These are phyloP conservation scores for Elsinoe arachidis DNA, from an alignment of 2,329 filamentous ascomycete genomes.

Conservation along the genomic window DNA sequence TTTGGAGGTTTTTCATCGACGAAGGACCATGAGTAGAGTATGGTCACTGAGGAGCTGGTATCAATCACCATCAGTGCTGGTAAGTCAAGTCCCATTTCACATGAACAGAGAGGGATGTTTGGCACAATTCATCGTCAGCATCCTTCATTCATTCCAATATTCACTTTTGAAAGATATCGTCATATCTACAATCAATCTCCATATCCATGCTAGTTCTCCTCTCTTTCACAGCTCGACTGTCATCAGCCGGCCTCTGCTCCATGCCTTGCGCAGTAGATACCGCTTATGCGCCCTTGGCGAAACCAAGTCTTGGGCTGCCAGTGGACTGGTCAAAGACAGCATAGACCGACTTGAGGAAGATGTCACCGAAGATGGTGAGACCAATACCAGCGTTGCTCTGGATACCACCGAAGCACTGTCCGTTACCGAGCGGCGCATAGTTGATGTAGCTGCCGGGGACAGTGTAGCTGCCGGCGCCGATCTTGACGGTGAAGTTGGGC, in stretches of 20 bases:
- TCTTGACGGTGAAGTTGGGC: slow-evolving; percentile 46
- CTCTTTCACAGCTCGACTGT: neutral
- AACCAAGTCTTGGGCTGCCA: slow-evolving; percentile 12
- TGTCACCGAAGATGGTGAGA: slow-evolving; percentile 64
- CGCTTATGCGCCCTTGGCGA: slow-evolving; percentile 9
- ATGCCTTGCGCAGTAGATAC: neutral
- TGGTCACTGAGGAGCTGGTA: too few species aligned
- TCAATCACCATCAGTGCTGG: too few species aligned
- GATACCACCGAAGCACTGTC: slow-evolving; percentile 64
- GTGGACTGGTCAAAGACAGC: slow-evolving; percentile 50
- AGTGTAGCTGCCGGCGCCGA: slow-evolving; percentile 42
- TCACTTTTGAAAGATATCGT: neutral
- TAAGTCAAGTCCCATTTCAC: too few species aligned
- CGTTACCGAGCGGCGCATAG: slow-evolving; percentile 36
- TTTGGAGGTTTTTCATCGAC: too few species aligned
- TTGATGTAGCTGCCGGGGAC: slow-evolving; percentile 50
- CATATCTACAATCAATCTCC: neutral
- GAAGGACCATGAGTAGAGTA: too few species aligned
- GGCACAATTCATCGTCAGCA: neutral
- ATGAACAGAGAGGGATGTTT: neutral
- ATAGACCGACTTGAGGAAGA: slow-evolving; percentile 60
- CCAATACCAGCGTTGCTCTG: slow-evolving; percentile 53
- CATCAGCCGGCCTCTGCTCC: neutral
- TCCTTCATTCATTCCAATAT: neutral
- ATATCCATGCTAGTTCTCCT: neutral